A percentile compares a stretch with the other conserved stretches of the same genome.
Evolutionary conservation across 2,329 filamentous ascomycete genomes (phyloP).

Genomic region (Albifimbria verrucaria): DNA sequence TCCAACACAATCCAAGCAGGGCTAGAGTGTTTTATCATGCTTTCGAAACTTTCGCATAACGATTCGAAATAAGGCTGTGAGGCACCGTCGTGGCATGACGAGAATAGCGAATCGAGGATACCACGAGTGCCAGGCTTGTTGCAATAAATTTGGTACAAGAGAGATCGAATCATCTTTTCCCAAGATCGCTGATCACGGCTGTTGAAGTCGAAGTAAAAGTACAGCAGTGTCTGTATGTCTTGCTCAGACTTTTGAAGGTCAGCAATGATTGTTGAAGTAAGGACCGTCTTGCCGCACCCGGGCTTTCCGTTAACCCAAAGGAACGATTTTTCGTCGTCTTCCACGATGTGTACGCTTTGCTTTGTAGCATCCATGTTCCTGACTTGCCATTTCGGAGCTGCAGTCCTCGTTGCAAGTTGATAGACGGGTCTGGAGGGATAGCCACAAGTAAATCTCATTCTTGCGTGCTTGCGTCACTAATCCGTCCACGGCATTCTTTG

Average conservation of each 20-base stretch:
- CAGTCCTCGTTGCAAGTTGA: not conserved
- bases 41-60: not conserved
- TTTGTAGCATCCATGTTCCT: not conserved
- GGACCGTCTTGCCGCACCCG: constrained; percentile 1
- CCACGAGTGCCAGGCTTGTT: not conserved
- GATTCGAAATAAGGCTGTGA: not conserved
- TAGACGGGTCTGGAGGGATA: not conserved
- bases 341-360: not conserved
- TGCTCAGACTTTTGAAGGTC: not conserved
- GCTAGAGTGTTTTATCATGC: not conserved
- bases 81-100: constrained; percentile 1
- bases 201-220: constrained; percentile 5
- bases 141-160: not conserved
- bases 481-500: too few species aligned
- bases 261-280: not conserved
- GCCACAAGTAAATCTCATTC: too few species aligned
- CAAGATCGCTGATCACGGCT: not conserved
- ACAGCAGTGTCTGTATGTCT: not conserved
- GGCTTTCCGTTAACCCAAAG: constrained; percentile 1
- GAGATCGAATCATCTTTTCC: not conserved
- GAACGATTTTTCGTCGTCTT: not conserved
- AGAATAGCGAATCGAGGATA: not conserved
- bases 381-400: not conserved
- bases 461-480: too few species aligned
- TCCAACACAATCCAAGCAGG: not conserved